phyloP scores from a whole-genome alignment of 2,329 filamentous ascomycete species.

The Fusarium torreyae region DNA sequence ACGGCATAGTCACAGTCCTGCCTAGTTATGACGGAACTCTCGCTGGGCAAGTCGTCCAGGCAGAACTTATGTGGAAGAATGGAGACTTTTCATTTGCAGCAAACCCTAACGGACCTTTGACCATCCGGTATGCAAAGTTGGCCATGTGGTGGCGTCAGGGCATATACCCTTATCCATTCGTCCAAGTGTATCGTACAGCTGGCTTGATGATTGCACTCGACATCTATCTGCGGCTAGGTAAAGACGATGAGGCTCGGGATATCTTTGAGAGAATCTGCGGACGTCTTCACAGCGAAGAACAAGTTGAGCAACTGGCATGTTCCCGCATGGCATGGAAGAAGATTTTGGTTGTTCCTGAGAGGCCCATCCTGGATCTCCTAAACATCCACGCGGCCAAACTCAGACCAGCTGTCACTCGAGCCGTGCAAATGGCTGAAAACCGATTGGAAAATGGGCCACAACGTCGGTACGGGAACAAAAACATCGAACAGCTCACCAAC shows the following conservation, averaged over 20 bases:
- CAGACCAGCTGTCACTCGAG: slow-evolving; percentile 6
- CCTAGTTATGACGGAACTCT: slow-evolving; percentile 17
- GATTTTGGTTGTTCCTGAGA: neutral
- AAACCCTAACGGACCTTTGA: slow-evolving; percentile 26
- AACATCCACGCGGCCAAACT: slow-evolving; percentile 18
- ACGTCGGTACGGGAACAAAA: neutral
- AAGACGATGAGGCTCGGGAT: neutral
- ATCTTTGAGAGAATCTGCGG: neutral
- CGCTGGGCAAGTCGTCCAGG: slow-evolving; percentile 10
- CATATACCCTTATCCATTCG: slow-evolving; percentile 30
- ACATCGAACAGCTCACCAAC: neutral
- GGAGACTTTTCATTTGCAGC: slow-evolving; percentile 14
- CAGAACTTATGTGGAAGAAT: slow-evolving; percentile 3
- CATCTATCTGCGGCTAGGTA: neutral
- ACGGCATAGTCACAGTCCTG: neutral
- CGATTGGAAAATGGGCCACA: neutral
- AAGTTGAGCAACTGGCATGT: slow-evolving; percentile 16
- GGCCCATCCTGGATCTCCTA: slow-evolving; percentile 4
- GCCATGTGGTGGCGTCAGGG: slow-evolving; percentile 40
- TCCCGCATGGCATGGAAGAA: slow-evolving; percentile 11
- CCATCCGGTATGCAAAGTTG: slow-evolving; percentile 11
- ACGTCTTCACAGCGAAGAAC: neutral
- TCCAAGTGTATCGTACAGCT: slow-evolving; percentile 31
- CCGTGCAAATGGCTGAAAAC: neutral
- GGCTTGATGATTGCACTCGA: slow-evolving; percentile 29